Conservation (phyloP, 2,329 filamentous ascomycete species). For the Curvularia spicifera region DNA sequence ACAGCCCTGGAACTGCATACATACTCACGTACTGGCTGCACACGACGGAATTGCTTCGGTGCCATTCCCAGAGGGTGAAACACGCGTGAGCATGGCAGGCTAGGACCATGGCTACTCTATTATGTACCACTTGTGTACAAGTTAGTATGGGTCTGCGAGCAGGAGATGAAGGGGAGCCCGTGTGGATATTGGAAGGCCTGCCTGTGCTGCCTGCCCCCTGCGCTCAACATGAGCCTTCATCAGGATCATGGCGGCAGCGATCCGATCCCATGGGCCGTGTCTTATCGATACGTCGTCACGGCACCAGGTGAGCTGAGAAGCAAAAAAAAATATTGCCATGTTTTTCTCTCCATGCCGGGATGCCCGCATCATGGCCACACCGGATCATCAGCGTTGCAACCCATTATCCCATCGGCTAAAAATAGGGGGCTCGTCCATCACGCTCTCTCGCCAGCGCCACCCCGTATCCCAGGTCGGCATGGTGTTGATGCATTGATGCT, state of each 20-base stretch:
- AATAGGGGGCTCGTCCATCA: slow-evolving; percentile 23
- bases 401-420: slow-evolving; percentile 25
- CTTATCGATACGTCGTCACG: slow-evolving; percentile 15
- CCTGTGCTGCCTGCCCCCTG: slow-evolving; percentile 1
- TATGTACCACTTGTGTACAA: neutral
- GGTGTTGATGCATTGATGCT: slow-evolving; percentile 19
- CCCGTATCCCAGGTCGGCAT: slow-evolving; percentile 24
- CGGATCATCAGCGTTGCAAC: neutral
- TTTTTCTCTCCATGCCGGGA: neutral
- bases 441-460: slow-evolving; percentile 22
- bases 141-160: neutral
- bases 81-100: slow-evolving; percentile 1
- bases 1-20: neutral
- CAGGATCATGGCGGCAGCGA: slow-evolving; percentile 1
- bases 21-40: neutral
- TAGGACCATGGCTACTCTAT: neutral
- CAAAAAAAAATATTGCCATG: neutral
- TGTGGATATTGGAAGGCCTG: slow-evolving; percentile 12
- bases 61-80: slow-evolving; percentile 4
- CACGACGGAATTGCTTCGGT: neutral
- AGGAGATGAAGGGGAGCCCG: slow-evolving; percentile 13
- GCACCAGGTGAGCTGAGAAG: neutral
- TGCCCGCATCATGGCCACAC: neutral
- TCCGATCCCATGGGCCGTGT: slow-evolving; percentile 13
- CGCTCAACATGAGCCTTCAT: slow-evolving; percentile 5